Percentiles rank a stretch among this genome's conserved stretches.
Evolutionary conservation across 805 yeast genomes (phyloP).

Genomic region (Yamadazyma sp.): DNA sequence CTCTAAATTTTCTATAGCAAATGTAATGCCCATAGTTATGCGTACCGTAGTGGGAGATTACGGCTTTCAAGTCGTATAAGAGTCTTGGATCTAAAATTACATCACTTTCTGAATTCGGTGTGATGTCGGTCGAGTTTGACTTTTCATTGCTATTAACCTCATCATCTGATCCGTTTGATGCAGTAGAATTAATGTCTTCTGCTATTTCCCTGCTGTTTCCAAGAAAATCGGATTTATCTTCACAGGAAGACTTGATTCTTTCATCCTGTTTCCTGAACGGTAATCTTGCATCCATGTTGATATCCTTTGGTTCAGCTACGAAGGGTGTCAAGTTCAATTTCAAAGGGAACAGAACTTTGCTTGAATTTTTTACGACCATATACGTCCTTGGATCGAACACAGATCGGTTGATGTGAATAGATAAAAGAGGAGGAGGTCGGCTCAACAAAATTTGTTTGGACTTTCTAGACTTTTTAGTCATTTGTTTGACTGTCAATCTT

Average conservation of each 20-base stretch:
- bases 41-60: constrained; percentile 90
- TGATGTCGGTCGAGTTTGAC: constrained; percentile 11
- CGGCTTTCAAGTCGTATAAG: constrained; percentile 74
- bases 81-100: constrained; percentile 39
- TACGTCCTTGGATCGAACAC: constrained; percentile 89
- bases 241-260: constrained; percentile 1
- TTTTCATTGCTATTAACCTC: constrained; percentile 6
- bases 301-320: constrained; percentile 66
- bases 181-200: neutral
- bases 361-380: constrained; percentile 77
- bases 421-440: constrained; percentile 78
- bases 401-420: constrained; percentile 88
- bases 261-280: constrained; percentile 68
- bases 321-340: constrained; percentile 65
- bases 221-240: neutral
- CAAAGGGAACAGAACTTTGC: constrained; percentile 76
- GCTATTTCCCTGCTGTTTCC: neutral
- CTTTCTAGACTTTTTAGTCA: constrained; percentile 73
- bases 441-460: constrained; percentile 80
- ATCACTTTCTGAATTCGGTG: constrained; percentile 11
- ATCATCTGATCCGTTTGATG: constrained; percentile 6
- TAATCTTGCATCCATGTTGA: constrained; percentile 76
- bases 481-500: constrained; percentile 68
- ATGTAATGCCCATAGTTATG: constrained; percentile 98
- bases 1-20: constrained; percentile 77